Percentiles rank a stretch among this genome's conserved stretches.
phyloP scores from a whole-genome alignment of 1,284 basidiomycete genomes.

The Ustilago cynodontis region DNA sequence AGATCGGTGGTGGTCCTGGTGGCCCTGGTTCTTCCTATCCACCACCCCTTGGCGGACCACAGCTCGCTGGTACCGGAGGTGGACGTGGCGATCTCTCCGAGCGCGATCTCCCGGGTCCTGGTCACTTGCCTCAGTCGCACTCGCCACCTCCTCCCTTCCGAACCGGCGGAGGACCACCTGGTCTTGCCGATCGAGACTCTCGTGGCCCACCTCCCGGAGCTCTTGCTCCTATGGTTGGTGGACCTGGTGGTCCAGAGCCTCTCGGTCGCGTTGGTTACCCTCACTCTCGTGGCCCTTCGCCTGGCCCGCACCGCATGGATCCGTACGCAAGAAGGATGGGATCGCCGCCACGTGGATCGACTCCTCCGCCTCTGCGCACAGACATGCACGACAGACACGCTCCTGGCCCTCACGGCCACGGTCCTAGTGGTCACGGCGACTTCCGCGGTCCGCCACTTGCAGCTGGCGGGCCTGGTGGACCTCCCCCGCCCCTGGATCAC shows the following conservation, averaged over 20 bases:
- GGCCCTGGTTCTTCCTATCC: slow-evolving; percentile 29
- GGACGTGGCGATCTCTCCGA: slow-evolving; percentile 35
- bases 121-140: slow-evolving; percentile 43
- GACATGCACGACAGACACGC: slow-evolving; percentile 39
- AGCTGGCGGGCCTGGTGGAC: slow-evolving; percentile 31
- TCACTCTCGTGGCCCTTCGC: slow-evolving; percentile 49
- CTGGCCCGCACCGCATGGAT: slow-evolving; percentile 41
- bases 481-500: slow-evolving; percentile 44
- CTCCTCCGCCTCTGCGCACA: slow-evolving; percentile 38
- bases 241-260: slow-evolving; percentile 30
- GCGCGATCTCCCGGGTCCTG: slow-evolving; percentile 58
- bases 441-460: slow-evolving; percentile 39
- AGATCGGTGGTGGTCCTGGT: slow-evolving; percentile 49
- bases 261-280: slow-evolving; percentile 40
- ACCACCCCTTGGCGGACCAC: slow-evolving; percentile 44
- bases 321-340: slow-evolving; percentile 44
- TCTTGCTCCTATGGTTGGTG: slow-evolving; percentile 43
- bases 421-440: slow-evolving; percentile 28
- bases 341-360: slow-evolving; percentile 48
- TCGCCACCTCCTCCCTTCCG: slow-evolving; percentile 59
- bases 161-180: slow-evolving; percentile 38
- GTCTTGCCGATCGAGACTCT: slow-evolving; percentile 54
- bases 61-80: slow-evolving; percentile 45
- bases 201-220: slow-evolving; percentile 45
- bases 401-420: slow-evolving; percentile 19